Base-by-base conservation (phyloP, 2,329 filamentous ascomycete genomes). In the Orbilia ellipsospora region DNA sequence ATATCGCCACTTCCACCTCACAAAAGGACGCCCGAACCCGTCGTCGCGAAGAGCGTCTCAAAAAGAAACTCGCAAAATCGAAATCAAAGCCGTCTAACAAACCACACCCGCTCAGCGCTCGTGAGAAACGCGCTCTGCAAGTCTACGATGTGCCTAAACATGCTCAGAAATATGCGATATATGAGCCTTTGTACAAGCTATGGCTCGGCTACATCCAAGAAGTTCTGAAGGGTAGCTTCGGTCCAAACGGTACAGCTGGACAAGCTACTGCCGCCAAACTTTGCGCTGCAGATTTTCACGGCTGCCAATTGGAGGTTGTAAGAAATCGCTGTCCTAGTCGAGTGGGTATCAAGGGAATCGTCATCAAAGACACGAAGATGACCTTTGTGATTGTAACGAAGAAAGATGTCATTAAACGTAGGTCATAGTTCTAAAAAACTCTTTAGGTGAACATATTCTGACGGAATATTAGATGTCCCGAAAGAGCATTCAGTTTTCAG, bases 401-500 rank as follows among this genome's bases (percentile, higher is more conserved):
- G 80, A 86, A 85, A 78, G 87, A 94, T 82, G 84, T 86, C 78
- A 80, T 95, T 51, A 96, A 95, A 84, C 85, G 86, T 87, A 31
- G 3, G n/a, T n/a, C n/a, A n/a, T n/a, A n/a, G n/a, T n/a, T n/a
- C n/a, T n/a, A n/a, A n/a, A n/a, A n/a, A n/a, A n/a, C n/a, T n/a
- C n/a, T n/a, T n/a, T n/a, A n/a, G n/a, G n/a, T n/a, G n/a, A n/a
- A n/a, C n/a, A n/a, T n/a, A n/a, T n/a, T n/a, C 31, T 36, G 8
- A 36, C 31, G 10, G 36, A 2, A 18, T 20, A 18, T 7, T 60
- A 88, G 86, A 88, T 48, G 86, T 98, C 68, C 94, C 95, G 2
- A 99, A 99, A 81, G 93, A 96, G 81, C 90, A 93, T 45, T 94
- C 93, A 0, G 86, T 94, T 16, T 98, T 99, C 80, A 87, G 89